A percentile compares a stretch with the other conserved stretches of the same genome.
phyloP scores from a whole-genome alignment of 768 basidiomycete species.

The Rubroboletus satanas region DNA sequence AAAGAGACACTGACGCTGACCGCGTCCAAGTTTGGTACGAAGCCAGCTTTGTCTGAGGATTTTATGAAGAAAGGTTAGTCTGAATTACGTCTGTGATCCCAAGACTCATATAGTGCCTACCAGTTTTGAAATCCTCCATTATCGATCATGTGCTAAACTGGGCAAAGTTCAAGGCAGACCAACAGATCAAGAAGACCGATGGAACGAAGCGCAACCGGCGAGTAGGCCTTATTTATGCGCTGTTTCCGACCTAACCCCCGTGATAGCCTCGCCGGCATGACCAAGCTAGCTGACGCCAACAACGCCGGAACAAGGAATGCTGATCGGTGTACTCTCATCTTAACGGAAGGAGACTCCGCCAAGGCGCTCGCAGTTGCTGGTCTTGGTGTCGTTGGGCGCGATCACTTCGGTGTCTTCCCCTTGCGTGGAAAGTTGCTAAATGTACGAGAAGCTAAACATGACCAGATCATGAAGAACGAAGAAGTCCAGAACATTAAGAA shows the following conservation, averaged over 20 bases:
- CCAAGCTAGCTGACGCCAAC: constrained; percentile 95
- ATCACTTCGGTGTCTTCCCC: constrained; percentile 97
- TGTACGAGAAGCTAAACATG: constrained; percentile 93
- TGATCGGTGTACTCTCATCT: constrained; percentile 85
- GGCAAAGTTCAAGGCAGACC: constrained; percentile 97
- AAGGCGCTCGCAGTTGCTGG: constrained; percentile 95
- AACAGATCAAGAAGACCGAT: constrained; percentile 94
- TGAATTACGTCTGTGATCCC: background rate
- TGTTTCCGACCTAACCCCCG: background rate
- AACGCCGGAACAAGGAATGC: constrained; percentile 86
- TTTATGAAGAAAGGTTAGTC: constrained; percentile 91
- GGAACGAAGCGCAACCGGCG: constrained; percentile 85
- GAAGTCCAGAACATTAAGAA: constrained; percentile 98
- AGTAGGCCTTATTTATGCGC: constrained; percentile 16
- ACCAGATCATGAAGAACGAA: constrained; percentile 97
- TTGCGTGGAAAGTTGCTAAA: constrained; percentile 95
- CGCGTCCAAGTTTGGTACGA: constrained; percentile 86
- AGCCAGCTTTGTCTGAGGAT: constrained; percentile 79
- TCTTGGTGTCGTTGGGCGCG: constrained; percentile 90
- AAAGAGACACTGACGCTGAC: constrained; percentile 92
- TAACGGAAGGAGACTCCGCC: constrained; percentile 99
- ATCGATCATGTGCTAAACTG: constrained; percentile 90
- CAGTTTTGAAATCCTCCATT: constrained; percentile 86
- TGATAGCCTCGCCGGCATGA: constrained; percentile 77
- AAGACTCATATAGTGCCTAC: background rate